Evolutionary conservation across 1,284 basidiomycete species (phyloP).

Genomic region (Microbotryum scabiosae): DNA sequence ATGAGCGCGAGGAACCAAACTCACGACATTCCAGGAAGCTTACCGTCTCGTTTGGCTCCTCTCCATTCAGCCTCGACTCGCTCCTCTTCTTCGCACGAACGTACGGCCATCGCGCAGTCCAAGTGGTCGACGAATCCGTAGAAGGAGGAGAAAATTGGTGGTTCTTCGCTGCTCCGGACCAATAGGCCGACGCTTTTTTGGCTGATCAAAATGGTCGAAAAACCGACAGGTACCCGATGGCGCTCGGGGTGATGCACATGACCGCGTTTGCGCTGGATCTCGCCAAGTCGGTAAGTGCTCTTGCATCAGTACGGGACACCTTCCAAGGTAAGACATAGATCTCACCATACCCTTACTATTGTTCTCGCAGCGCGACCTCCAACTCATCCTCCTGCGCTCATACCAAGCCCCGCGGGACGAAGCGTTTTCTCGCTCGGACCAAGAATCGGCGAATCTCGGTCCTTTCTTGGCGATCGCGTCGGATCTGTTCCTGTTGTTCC

Average conservation of each 20-base stretch:
- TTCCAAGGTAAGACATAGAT: too few relatives aligned
- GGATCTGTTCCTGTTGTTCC: slow-evolving; percentile 24
- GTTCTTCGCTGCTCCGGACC: background rate
- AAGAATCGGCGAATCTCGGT: background rate
- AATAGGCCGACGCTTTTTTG: too few relatives aligned
- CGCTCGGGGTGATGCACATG: slow-evolving; percentile 27
- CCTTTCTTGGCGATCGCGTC: slow-evolving; percentile 14
- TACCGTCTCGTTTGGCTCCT: background rate
- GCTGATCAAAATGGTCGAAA: too few relatives aligned
- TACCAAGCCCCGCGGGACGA: background rate
- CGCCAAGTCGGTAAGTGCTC: background rate
- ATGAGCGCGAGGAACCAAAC: background rate
- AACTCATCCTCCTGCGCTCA: slow-evolving; percentile 23
- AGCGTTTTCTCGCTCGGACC: background rate
- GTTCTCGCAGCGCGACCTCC: slow-evolving; percentile 22
- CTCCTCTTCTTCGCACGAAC: slow-evolving; percentile 14
- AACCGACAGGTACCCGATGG: slow-evolving; percentile 25
- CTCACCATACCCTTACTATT: too few relatives aligned
- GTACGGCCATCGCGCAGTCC: slow-evolving; percentile 16
- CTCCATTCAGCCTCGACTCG: slow-evolving; percentile 8
- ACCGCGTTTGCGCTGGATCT: slow-evolving; percentile 23
- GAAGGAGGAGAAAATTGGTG: slow-evolving; percentile 19
- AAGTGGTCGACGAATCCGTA: slow-evolving; percentile 23
- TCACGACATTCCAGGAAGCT: background rate
- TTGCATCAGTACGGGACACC: too few relatives aligned